Evolutionary conservation across 805 yeast genomes (phyloP).

Genomic region (Komagataella populi): DNA sequence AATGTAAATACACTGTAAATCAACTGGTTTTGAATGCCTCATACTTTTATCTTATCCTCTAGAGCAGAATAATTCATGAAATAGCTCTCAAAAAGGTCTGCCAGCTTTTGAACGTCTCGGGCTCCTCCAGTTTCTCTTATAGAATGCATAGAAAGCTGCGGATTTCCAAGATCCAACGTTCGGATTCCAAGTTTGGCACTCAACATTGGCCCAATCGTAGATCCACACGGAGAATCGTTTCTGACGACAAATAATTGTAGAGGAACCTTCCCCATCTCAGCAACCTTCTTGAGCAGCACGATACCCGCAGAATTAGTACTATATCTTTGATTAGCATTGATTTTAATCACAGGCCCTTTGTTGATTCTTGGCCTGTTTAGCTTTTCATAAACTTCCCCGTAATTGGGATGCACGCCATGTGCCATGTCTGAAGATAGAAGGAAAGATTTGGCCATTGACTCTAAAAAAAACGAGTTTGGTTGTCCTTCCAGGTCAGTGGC

Average conservation of each 20-base stretch:
- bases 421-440: slow-evolving; percentile 92
- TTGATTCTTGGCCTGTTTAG: slow-evolving; percentile 73
- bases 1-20: not conserved
- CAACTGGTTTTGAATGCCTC: slow-evolving; percentile 4
- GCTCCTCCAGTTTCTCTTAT: slow-evolving; percentile 86
- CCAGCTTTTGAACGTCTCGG: slow-evolving; percentile 52
- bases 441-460: slow-evolving; percentile 66
- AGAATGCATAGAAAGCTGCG: slow-evolving; percentile 88
- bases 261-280: slow-evolving; percentile 58
- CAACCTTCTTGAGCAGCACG: slow-evolving; percentile 61
- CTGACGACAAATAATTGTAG: slow-evolving; percentile 86
- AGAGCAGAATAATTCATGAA: slow-evolving; percentile 30
- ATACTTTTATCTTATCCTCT: slow-evolving; percentile 29
- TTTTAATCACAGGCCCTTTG: slow-evolving; percentile 82
- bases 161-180: slow-evolving; percentile 83
- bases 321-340: slow-evolving; percentile 92
- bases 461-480: slow-evolving; percentile 25
- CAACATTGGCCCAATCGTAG: slow-evolving; percentile 91
- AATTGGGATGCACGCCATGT: slow-evolving; percentile 94
- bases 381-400: slow-evolving; percentile 59
- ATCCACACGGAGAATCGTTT: slow-evolving; percentile 90
- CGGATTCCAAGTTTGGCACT: slow-evolving; percentile 80
- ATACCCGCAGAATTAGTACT: slow-evolving; percentile 90
- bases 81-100: slow-evolving; percentile 47
- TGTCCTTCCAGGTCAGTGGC: slow-evolving; percentile 13